These are phyloP conservation scores for Pyrus communis DNA, from an alignment of 306 rosid genomes.

Conservation along the genomic window DNA sequence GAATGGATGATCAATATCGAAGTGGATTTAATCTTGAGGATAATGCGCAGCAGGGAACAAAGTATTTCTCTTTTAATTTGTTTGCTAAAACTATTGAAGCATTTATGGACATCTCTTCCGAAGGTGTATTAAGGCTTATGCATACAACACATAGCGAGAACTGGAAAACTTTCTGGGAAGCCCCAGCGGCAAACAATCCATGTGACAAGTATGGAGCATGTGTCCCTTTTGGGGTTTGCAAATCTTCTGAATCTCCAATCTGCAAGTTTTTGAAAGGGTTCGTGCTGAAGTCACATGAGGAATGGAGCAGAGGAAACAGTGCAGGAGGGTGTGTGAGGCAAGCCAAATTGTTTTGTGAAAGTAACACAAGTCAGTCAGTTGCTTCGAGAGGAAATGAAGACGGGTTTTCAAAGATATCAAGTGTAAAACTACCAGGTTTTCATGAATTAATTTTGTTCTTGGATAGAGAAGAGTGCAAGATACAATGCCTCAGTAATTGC, in stretches of 20 bases:
- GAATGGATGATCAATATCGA: slow-evolving; percentile 21
- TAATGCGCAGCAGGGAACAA: slow-evolving; percentile 25
- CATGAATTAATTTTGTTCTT: not conserved
- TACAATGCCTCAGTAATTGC: slow-evolving; percentile 22
- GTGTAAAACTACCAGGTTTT: slow-evolving; percentile 10
- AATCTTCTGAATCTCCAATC: not conserved
- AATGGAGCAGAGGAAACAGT: slow-evolving; percentile 10
- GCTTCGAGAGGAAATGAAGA: not conserved
- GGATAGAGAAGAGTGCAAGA: not conserved
- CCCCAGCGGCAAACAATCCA: not conserved
- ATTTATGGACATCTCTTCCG: slow-evolving; percentile 8
- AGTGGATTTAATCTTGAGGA: slow-evolving; percentile 16
- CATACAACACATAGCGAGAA: not conserved
- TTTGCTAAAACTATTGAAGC: not conserved
- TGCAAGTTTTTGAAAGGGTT: slow-evolving; percentile 20
- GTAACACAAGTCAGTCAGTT: not conserved
- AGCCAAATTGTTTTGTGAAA: not conserved
- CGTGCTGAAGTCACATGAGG: not conserved
- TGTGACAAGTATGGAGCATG: slow-evolving; percentile 20
- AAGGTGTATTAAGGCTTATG: slow-evolving; percentile 11
- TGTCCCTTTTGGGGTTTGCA: slow-evolving; percentile 14
- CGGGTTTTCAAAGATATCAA: slow-evolving; percentile 1
- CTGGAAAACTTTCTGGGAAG: not conserved
- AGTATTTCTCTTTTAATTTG: slow-evolving; percentile 12
- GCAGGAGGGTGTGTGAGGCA: slow-evolving; percentile 18